Percentiles rank a stretch among this genome's conserved stretches.
Conservation (phyloP, 257 asterid genomes). For the Linderniella brevidens region DNA sequence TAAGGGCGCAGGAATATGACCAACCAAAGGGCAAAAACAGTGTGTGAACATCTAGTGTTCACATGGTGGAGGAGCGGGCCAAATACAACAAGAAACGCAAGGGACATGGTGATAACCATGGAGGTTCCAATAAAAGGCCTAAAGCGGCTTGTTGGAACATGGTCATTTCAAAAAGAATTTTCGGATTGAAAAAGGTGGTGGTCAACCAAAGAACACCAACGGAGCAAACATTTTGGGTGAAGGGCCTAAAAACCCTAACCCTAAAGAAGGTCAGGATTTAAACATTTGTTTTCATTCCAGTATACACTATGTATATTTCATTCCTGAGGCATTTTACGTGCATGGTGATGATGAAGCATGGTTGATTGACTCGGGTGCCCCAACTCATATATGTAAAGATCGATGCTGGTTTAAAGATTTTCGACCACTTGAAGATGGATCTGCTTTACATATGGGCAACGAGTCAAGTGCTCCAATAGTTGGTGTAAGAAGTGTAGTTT, state of each 20-base stretch:
- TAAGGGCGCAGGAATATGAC: not conserved
- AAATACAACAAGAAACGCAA: not conserved
- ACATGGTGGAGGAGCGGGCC: not conserved
- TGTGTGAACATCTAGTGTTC: not conserved
- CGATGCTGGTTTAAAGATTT: not conserved
- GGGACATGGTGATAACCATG: no score
- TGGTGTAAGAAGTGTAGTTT: no score
- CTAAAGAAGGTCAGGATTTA: not conserved
- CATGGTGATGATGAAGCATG: not conserved
- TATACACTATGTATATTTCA: not conserved
- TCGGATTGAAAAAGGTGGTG: not conserved
- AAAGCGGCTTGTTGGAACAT: slow-evolving; percentile 1
- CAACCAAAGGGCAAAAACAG: not conserved
- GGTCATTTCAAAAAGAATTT: not conserved
- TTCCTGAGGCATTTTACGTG: not conserved
- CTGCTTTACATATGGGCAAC: not conserved
- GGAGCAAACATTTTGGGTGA: no score
- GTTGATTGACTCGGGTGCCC: not conserved
- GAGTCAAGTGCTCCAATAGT: no score
- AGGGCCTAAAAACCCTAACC: not conserved
- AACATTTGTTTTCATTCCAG: not conserved
- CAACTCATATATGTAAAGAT: not conserved
- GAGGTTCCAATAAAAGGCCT: not conserved
- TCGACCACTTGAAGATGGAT: not conserved
- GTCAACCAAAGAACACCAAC: no score